Evolutionary conservation across 768 basidiomycete species (phyloP).

Genomic region (Leccinellum luteum): DNA sequence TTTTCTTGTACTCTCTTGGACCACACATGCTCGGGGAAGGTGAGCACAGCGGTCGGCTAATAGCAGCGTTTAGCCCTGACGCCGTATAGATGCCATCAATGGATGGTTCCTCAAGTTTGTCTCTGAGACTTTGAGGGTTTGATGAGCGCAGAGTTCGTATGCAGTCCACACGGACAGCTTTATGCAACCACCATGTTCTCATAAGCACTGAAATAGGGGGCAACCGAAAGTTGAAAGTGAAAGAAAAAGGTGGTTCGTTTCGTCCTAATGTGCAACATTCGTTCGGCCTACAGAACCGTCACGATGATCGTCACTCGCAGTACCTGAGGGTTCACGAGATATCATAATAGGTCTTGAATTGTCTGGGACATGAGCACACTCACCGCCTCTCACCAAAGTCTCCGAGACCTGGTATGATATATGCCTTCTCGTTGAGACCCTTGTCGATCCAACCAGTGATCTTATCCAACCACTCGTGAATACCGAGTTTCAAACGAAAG

Average conservation of each 20-base stretch:
- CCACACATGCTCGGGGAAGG: slow-evolving; percentile 15
- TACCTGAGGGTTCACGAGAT: slow-evolving; percentile 13
- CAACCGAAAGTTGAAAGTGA: background rate
- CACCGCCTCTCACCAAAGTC: slow-evolving; percentile 93
- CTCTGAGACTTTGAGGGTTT: background rate
- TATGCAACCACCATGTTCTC: background rate
- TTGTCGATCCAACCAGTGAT: slow-evolving; percentile 96
- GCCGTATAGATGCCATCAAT: slow-evolving; percentile 10
- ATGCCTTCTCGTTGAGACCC: slow-evolving; percentile 87
- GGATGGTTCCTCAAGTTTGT: slow-evolving; percentile 10
- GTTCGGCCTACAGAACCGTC: background rate
- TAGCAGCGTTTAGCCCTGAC: background rate
- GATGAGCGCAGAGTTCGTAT: background rate
- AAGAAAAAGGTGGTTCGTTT: background rate
- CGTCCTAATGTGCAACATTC: background rate
- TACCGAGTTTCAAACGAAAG: too few relatives aligned
- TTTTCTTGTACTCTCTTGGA: slow-evolving; percentile 14
- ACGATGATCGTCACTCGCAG: slow-evolving; percentile 15
- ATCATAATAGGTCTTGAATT: background rate
- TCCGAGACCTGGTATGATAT: slow-evolving; percentile 91
- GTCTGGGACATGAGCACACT: slow-evolving; percentile 1
- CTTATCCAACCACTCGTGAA: slow-evolving; percentile 38
- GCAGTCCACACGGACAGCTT: background rate
- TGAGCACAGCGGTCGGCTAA: background rate
- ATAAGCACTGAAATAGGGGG: background rate